Base-by-base conservation (phyloP, 352 stramenopile genomes). In the Pythium vanterpoolii region DNA sequence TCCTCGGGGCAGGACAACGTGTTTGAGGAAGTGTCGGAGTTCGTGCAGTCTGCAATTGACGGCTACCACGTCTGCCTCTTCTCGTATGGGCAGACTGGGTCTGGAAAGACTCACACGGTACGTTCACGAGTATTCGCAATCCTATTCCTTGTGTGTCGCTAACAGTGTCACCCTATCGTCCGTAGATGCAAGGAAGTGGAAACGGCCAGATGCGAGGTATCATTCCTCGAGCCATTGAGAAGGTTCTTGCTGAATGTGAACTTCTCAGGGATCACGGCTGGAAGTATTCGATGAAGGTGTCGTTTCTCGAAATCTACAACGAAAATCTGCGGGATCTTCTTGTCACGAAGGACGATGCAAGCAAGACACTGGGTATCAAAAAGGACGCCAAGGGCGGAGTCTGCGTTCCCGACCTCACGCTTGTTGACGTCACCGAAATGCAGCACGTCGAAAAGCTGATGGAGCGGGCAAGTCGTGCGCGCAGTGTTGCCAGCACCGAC, bases 261-360 rank as follows among this genome's bases (percentile, higher is more conserved):
- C 45, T 63, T 1, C 65, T 89, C 18, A 77, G 80, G 54, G 68
- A 76, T 6, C 76, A 96, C 51, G 91, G 89, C 7, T 99, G 97
- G 98, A 84, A 74, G 23, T 99, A 99, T 73, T 86, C 74, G 1
- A 88, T 99, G 28, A 88, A 96, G 64, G 97, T 98, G 7, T 98
- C 93, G 0, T 99, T 99, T 69, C 68, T 99, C 30, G 98, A 99
- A 82, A 99, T 99, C 54, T 99, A 99, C 86, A 99, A 99, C 68
- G 98, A 99, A 72, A 91, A 91, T 10, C 74, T 99, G 16, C 91
- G 92, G 31, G 98, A 99, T 70, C 68, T 99, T n/a, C 89, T 99
- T 10, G 83, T 78, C 1, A 76, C 71, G 6, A 86, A 82, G 56
- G 69, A 76, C n/a, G 73, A 72, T 19, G 58, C 47, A 0, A 67